Evolutionary conservation across 2,329 filamentous ascomycete species (phyloP), one percentile per base, ranked within the genome.

Genomic region (Cladophialophora exuberans): DNA sequence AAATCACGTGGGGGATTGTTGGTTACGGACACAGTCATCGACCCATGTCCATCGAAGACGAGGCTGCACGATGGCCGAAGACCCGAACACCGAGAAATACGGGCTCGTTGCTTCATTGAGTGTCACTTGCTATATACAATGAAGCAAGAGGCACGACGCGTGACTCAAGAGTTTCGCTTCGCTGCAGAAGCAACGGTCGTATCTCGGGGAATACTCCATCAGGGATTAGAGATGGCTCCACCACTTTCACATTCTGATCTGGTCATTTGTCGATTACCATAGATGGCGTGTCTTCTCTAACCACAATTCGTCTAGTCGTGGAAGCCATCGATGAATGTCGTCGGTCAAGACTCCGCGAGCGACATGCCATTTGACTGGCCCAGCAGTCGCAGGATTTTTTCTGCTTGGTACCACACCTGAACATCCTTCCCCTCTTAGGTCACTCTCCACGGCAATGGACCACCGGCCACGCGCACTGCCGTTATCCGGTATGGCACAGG

Each of bases 401-500:
- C n/a, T 13, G 38, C 9, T 42, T 25, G 11, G 4, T 15, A 13
- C 26, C 22, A 42, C 20, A 25, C 20, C 38, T 30, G 4, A 18
- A 22, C 17, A 39, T 39, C 33, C 46, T 38, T 39, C 35, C 22
- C 11, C 18, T 18, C 26, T 33, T 20, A 17, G 15, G 11, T 18
- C 33, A 41, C n/a, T 10, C 6, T 9, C 25, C 13, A 35, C 23
- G 18, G 13, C 18, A n/a, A 10, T 38, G 28, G 28, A 31, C 13
- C 17, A 38, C 26, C 20, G 39, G 20, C 39, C 23, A 23, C 22
- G n/a, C 20, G 22, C 46, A 23, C 23, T 49, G 35, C 46, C 46
- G 33, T 33, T 30, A 49, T 30, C 46, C 46, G 46, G 35, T 49
- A 15, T 26, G n/a, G n/a, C n/a, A n/a, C n/a, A n/a, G n/a, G n/a